Base-by-base conservation (phyloP, 257 asterid species). In the Solanum tarijense region DNA sequence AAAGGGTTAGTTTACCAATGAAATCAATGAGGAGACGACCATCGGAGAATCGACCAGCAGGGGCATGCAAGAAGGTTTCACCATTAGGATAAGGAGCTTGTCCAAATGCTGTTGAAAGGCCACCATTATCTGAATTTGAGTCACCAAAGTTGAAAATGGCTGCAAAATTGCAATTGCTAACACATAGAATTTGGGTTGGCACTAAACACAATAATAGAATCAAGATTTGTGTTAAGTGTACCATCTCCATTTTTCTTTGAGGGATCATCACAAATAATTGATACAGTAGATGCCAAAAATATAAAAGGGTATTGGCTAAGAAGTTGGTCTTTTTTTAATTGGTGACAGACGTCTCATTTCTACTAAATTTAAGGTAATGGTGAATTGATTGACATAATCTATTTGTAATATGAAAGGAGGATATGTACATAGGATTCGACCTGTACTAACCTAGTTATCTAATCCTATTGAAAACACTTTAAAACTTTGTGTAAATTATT, bases 101-200 rank as follows among this genome's bases (percentile, higher is more conserved):
- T 38, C 95, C 93, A 23, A 94, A 95, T 12, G 93, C 96, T 1
- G 98, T 98, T 0, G 98, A 95, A 25, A 95, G 88, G 8, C 96
- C 98, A 81, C 98, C 98, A 16, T 98, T 96, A 87, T 96, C 98
- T 31, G 98, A 95, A 41, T 96, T 96, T 3, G 98, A 94, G 93
- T 96, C 98, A 10, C 98, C 98, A 48, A 94, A 95, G 92, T 94
- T 96, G 93, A 92, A 95, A 31, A 96, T 92, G 60, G 96, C 98
- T 16, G 96, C 95, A 89, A 96, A 93, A 5, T 91, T 85, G 90
- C 98, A 95, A 72, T 23, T 82, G 27, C 88, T 73, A 20, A 84
- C n/a, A 60, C 35, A 32, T 32, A 32, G 35, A 32, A 79, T 43
- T 79, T 43, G 36, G 23, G 84, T 43, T 41, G 84, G 25, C 9